Conservation (phyloP, 768 basidiomycete species). For the Sporobolomyces phaffii region DNA sequence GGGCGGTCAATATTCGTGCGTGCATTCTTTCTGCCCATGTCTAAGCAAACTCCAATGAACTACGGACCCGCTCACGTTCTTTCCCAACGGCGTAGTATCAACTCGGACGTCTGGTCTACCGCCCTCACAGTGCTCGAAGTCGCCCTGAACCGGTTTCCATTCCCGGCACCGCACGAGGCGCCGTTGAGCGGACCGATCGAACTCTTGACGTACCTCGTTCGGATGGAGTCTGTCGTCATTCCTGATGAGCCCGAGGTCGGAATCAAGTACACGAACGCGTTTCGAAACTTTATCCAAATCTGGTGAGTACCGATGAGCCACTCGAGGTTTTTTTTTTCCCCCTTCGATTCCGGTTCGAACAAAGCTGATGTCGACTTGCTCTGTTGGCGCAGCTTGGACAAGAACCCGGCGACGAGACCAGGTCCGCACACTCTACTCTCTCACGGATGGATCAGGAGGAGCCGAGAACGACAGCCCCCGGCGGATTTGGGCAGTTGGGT, state of each 20-base stretch:
- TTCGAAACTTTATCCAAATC: conserved; percentile 41
- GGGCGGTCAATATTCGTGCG: conserved; percentile 67
- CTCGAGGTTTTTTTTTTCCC: neutral
- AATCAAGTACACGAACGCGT: conserved; percentile 42
- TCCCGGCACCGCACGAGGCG: conserved; percentile 56
- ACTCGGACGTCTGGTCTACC: conserved; percentile 96
- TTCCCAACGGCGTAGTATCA: conserved; percentile 14
- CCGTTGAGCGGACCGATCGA: conserved; percentile 85
- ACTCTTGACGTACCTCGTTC: conserved; percentile 80
- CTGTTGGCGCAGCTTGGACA: conserved; percentile 21
- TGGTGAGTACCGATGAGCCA: conserved; percentile 39
- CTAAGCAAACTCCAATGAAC: neutral
- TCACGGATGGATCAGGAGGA: conserved; percentile 31
- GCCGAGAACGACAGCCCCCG: conserved; percentile 28
- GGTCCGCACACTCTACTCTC: conserved; percentile 25
- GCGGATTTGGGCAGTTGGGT: conserved; percentile 32
- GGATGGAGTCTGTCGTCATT: conserved; percentile 57
- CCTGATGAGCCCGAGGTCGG: conserved; percentile 36
- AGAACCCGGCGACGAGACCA: conserved; percentile 26
- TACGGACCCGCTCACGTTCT: neutral
- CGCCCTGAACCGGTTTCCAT: conserved; percentile 89
- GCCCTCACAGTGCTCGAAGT: conserved; percentile 91
- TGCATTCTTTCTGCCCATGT: neutral
- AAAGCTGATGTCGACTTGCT: neutral
- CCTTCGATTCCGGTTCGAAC: neutral